Base-by-base conservation (phyloP, 352 stramenopile species). In the Phytophthora brassicae region DNA sequence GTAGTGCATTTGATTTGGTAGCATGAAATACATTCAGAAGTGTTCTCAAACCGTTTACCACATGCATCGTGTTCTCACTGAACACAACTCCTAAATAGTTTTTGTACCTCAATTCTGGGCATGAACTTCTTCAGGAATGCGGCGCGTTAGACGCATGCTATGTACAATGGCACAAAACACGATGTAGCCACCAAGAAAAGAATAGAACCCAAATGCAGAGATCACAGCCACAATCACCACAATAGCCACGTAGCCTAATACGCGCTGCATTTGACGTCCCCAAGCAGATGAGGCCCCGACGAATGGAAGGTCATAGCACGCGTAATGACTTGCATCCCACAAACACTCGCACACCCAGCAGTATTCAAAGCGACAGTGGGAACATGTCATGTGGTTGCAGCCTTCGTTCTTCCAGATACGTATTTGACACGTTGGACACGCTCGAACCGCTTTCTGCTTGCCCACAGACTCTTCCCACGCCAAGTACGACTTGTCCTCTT, bases 391-490 rank as follows among this genome's bases (percentile, higher is more conserved):
- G 26, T 31, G 26, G 26, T 31, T 31, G 26, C 26, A 31, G 26
- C 26, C 26, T 56, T 91, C 82, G 35, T 70, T 84, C 67, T 89
- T 91, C 82, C 82, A 91, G 51, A 91, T 91, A 41, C 77, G 72
- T 71, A 91, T 86, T 11, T 74, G 54, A 44, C 82, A 91, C 16
- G 75, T 66, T 9, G 82, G 82, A 59, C 82, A 89, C 8, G 64
- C 60, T 6, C 82, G 82, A 29, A 91, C 79, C 3, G 79, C 69
- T 11, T 72, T 74, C 9, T 68, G 53, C 26, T 75, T 71, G 31
- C 79, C 79, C 29, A 91, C 74, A 7, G 77, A 88, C 24, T 70
- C 74, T 48, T 88, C 77, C 82, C 82, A 90, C 12, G 50, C 47
- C 31, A 71, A 29, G 53, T 88, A 90, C 35, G 79, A 89, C 56